Evolutionary conservation across 805 yeast species (phyloP), one percentile per base, ranked within the genome.

Genomic region (Candida argentea): DNA sequence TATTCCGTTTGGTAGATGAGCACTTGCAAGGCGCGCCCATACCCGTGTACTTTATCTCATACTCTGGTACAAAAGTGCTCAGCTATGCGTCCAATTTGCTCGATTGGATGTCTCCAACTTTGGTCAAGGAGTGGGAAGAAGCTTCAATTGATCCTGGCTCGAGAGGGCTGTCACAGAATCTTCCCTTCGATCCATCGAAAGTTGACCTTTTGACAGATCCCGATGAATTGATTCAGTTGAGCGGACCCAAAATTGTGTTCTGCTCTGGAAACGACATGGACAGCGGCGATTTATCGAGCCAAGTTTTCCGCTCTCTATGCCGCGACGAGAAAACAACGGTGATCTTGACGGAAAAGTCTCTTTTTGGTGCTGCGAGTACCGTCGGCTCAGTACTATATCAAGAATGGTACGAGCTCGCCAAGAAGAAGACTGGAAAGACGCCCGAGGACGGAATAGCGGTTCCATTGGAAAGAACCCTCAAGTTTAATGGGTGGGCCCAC

Each of bases 31-130:
- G 67, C 21, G 61, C 66, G 16, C 69, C 74, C 7, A 68, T 76
- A 8, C 95, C 95, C 0, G 75, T 91, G 6, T 59, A 82, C 19
- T 65, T 85, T 32, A 55, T 82, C n/a, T 74, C 94, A 3, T 76
- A 74, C 42, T 76, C 86, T 0, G 93, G 91, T 15, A 73, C 85
- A 3, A 75, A 89, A 43, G 67, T 79, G 4, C 52, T 91, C 32
- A 69, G 79, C 15, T 84, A 81, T 46, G 95, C 96, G 0, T 72
- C 84, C 9, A 80, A 86, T 31, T 81, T 91, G 78, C 56, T 89
- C 16, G 98, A 91, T 57, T 91, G 97, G 97, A 80, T 91, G 86
- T 76, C 94, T 0, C 71, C 89, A 0, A 67, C 77, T n/a, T 67
- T 86, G n/a, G 70, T 83, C 15, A 79, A 81, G 40, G 80, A 75